A percentile compares a stretch with the other conserved stretches of the same genome.
Evolutionary conservation across 345 rosid genomes (phyloP).

Genomic region (Carallia brachiata): DNA sequence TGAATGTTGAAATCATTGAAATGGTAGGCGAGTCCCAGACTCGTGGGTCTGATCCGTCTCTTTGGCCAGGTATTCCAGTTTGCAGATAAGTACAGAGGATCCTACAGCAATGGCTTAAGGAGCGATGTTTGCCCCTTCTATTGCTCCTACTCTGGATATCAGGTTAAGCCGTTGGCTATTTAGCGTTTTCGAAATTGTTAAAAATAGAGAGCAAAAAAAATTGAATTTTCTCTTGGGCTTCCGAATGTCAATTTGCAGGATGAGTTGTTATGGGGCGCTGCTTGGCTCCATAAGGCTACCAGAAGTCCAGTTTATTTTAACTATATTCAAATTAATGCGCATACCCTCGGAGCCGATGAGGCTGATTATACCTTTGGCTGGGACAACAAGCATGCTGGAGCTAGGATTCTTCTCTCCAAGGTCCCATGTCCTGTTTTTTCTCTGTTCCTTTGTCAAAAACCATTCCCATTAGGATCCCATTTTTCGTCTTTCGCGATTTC

Average conservation of each 20-base stretch:
- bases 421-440: neutral
- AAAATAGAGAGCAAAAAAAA: neutral
- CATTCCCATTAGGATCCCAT: no score
- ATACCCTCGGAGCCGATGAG: conserved; percentile 31
- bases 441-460: neutral
- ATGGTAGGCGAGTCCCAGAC: no score
- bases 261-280: conserved; percentile 35
- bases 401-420: conserved; percentile 37
- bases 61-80: conserved; percentile 49
- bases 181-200: neutral
- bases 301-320: conserved; percentile 26
- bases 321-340: conserved; percentile 29
- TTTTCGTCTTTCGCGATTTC: neutral
- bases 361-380: conserved; percentile 34
- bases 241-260: conserved; percentile 18
- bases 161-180: conserved; percentile 23
- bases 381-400: conserved; percentile 39
- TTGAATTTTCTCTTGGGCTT: neutral
- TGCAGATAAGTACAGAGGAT: conserved; percentile 55
- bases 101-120: conserved; percentile 51
- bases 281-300: conserved; percentile 36
- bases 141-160: conserved; percentile 54
- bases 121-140: conserved; percentile 52
- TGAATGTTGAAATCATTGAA: neutral
- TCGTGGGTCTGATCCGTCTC: neutral